Conservation (phyloP, 352 stramenopile species). For the Pythium aphanidermatum region DNA sequence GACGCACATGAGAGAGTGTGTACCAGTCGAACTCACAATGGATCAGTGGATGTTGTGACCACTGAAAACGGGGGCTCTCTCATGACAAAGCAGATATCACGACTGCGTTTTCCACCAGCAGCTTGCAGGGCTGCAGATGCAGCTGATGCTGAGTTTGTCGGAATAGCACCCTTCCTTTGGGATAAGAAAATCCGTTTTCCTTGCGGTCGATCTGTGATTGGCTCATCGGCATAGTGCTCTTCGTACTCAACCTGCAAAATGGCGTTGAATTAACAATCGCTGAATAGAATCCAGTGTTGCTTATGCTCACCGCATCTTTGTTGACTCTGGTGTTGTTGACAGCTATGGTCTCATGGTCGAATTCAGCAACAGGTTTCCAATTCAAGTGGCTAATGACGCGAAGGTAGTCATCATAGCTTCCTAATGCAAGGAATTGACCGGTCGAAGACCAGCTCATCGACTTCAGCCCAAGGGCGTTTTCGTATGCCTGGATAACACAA, state of each 20-base stretch:
- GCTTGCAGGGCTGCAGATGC: slow-evolving; percentile 52
- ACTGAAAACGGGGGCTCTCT: slow-evolving; percentile 71
- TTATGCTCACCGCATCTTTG: slow-evolving; percentile 39
- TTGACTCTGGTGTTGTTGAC: slow-evolving; percentile 39
- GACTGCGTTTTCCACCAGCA: slow-evolving; percentile 35
- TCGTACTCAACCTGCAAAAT: slow-evolving; percentile 53
- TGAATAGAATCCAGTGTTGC: neutral
- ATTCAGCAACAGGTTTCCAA: slow-evolving; percentile 67
- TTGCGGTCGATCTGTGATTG: slow-evolving; percentile 47
- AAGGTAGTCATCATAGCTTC: slow-evolving; percentile 74
- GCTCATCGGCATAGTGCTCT: slow-evolving; percentile 48
- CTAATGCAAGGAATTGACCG: slow-evolving; percentile 71
- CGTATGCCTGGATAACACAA: slow-evolving; percentile 45
- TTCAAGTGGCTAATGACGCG: slow-evolving; percentile 71
- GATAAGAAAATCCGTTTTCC: slow-evolving; percentile 48
- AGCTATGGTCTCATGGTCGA: slow-evolving; percentile 60
- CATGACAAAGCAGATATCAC: slow-evolving; percentile 65
- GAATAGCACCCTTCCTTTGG: slow-evolving; percentile 25
- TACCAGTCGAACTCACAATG: too few relatives aligned
- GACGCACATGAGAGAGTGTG: too few relatives aligned
- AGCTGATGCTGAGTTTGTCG: slow-evolving; percentile 55
- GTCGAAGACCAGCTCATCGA: slow-evolving; percentile 70
- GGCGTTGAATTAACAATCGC: neutral
- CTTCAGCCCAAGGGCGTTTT: slow-evolving; percentile 70
- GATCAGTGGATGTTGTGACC: slow-evolving; percentile 49